Base-by-base conservation (phyloP, 2,329 filamentous ascomycete genomes). In the Rosellinia necatrix region DNA sequence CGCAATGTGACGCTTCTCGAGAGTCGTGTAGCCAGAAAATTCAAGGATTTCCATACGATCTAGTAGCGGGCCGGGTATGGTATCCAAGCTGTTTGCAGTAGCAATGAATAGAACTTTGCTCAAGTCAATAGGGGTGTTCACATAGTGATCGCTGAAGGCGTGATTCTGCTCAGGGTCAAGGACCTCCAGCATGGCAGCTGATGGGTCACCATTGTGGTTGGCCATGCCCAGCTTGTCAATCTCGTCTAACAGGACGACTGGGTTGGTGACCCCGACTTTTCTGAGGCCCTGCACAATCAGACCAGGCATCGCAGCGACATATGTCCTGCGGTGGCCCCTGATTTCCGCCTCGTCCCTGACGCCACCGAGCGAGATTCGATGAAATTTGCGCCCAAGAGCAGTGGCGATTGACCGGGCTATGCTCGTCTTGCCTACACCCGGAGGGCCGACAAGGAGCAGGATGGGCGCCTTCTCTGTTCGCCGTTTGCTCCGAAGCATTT, bases 231-330 rank as follows among this genome's bases (percentile, higher is more conserved):
- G 84, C 80, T 99, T 99, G 79, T 99, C 94, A 65, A 99, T 97
- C 76, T 99, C 94, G 69, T 99, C 94, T 10, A 99, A 85, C 41
- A 99, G 77, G 75, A 99, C 90, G 53, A 99, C 93, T 0, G 94
- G 94, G 70, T 99, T 99, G 2, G 91, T 86, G 17, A 97, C 93
- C 42, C 92, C 93, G 27, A 96, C 93, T 76, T 97, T 99, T 76
- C 94, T 92, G 52, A 99, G 72, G 0, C 93, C 94, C 71, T 92
- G 92, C 25, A 97, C 92, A 56, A 99, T 89, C 52, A 97, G 80
- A 50, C 94, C 94, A 8, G 94, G 94, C 93, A 99, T 97, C n/a
- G 94, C 94, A 19, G 94, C 94, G 56, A 99, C 94, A 70, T 99
- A 99, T 0, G 94, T 99, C 65, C 94, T 83, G 53, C 94, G 84